Conservation (phyloP, 176 grass and related monocot genomes). For the Rhynchospora tenuis region DNA sequence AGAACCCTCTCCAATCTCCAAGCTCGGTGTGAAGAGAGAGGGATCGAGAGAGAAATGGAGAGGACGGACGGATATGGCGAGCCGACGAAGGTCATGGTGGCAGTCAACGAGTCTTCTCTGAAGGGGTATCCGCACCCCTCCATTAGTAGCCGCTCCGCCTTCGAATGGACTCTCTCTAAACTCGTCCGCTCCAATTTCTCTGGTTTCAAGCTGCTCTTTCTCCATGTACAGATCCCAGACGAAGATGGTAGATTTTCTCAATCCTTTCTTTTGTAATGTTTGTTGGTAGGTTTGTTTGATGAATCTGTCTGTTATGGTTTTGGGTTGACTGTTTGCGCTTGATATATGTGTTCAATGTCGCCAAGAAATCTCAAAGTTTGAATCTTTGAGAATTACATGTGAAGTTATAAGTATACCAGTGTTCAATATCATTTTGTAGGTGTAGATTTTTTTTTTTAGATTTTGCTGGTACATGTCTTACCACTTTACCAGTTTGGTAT, state of each 20-base stretch:
- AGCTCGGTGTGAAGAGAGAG: background rate
- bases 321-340: background rate
- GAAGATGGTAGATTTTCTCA: slow-evolving; percentile 60
- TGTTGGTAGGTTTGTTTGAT: slow-evolving; percentile 4
- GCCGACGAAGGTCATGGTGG: slow-evolving; percentile 76
- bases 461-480: background rate
- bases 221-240: slow-evolving; percentile 83
- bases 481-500: background rate
- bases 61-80: slow-evolving; percentile 40
- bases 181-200: slow-evolving; percentile 73
- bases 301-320: background rate
- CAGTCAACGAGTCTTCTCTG: slow-evolving; percentile 87
- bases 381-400: background rate
- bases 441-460: no score
- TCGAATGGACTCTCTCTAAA: slow-evolving; percentile 91
- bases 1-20: background rate
- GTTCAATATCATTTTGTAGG: background rate
- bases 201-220: slow-evolving; percentile 78
- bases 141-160: slow-evolving; percentile 74
- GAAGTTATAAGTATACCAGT: background rate
- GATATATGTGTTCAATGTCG: background rate
- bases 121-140: slow-evolving; percentile 87
- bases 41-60: slow-evolving; percentile 9
- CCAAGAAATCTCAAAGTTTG: background rate
- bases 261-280: background rate